Conservation (phyloP, 208 protist genomes). For the Crithidia fasciculata region DNA sequence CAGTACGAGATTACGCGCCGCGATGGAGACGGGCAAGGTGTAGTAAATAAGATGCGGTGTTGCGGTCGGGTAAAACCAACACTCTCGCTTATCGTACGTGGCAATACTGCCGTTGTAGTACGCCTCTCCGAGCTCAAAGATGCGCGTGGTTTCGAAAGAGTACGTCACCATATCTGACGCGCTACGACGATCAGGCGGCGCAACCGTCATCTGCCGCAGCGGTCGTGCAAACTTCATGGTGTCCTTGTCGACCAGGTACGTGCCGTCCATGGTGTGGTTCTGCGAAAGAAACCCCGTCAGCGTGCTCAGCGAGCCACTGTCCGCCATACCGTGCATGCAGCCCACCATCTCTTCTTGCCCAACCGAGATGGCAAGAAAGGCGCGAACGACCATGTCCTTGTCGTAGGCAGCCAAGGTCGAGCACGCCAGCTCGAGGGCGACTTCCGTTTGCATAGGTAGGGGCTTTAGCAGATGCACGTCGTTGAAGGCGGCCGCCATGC, state of each 20-base stretch:
- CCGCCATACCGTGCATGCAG: background rate
- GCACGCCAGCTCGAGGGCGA: background rate
- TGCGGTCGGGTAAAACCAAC: no score
- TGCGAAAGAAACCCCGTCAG: background rate
- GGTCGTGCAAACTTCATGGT: background rate
- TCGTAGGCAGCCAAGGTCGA: background rate
- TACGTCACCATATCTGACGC: no score
- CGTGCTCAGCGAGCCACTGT: background rate
- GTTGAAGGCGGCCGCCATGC: background rate
- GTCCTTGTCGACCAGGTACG: background rate
- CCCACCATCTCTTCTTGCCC: background rate
- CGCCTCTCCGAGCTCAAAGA: no score
- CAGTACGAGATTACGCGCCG: no score
- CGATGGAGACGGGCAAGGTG: no score
- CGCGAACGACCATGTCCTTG: background rate
- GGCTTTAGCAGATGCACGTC: background rate
- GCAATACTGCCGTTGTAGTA: no score
- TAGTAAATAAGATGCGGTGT: no score
- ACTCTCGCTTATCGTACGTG: no score
- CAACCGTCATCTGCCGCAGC: background rate
- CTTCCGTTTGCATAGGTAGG: background rate
- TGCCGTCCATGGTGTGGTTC: background rate
- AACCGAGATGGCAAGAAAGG: background rate
- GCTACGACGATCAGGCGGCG: no score
- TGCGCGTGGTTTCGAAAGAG: no score